phyloP scores from a whole-genome alignment of 345 rosid species.

The Reutealis trisperma region DNA sequence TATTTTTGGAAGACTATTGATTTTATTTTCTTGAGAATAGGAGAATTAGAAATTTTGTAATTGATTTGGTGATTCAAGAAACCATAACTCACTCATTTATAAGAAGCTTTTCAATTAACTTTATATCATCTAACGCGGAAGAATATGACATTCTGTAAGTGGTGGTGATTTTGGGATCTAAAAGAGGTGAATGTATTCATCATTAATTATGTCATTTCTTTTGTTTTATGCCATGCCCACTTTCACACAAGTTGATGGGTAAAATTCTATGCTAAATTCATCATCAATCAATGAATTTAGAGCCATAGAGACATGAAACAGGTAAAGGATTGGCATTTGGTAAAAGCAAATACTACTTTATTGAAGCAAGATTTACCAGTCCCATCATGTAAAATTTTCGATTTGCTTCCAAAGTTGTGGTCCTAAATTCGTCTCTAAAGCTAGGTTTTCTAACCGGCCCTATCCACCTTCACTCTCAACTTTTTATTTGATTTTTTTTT shows the following conservation, averaged over 20 bases:
- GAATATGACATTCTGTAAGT: neutral
- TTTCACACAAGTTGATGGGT: neutral
- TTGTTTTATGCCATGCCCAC: neutral
- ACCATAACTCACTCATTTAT: neutral
- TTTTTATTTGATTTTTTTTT: no score
- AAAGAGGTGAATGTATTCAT: neutral
- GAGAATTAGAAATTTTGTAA: no score
- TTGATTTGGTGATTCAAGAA: neutral
- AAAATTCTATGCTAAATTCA: neutral
- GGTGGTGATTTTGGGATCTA: neutral
- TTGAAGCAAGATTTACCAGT: no score
- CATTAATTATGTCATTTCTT: neutral
- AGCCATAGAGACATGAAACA: neutral
- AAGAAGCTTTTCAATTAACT: neutral
- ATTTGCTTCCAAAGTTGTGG: no score
- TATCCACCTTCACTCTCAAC: no score
- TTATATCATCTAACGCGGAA: constrained; percentile 12
- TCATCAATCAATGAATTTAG: no score
- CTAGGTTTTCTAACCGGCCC: no score
- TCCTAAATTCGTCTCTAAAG: no score
- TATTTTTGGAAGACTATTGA: neutral
- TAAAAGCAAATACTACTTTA: no score
- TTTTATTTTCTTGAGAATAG: neutral
- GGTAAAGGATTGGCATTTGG: neutral
- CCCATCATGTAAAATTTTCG: no score